phyloP scores from a whole-genome alignment of 2,329 filamentous ascomycete species.

The Fusarium tuaranense region DNA sequence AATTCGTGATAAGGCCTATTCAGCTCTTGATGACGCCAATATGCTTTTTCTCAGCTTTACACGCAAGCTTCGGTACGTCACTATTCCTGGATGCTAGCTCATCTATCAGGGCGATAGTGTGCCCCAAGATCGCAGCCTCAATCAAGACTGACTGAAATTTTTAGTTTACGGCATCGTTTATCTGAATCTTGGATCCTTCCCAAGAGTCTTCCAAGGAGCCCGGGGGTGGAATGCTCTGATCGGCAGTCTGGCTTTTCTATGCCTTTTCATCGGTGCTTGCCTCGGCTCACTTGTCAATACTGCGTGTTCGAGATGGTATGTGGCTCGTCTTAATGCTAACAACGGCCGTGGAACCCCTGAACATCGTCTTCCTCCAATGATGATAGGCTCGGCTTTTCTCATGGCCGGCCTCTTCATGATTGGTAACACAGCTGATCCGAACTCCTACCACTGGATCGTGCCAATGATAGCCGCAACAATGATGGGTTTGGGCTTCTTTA shows the following conservation, averaged over 20 bases:
- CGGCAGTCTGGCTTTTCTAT: not conserved
- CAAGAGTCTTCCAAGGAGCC: not conserved
- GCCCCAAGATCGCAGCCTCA: accelerated
- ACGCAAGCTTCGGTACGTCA: not conserved
- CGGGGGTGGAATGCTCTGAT: not conserved
- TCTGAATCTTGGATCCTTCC: not conserved
- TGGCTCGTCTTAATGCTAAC: not conserved
- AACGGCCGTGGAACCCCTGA: not conserved
- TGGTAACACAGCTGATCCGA: not conserved
- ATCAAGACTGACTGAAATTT: not conserved
- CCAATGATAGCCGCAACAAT: not conserved
- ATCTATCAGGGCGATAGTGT: not conserved
- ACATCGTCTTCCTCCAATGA: not conserved
- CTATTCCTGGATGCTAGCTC: not conserved
- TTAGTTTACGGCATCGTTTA: not conserved
- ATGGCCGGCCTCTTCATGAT: not conserved
- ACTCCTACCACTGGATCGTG: not conserved
- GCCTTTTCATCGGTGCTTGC: not conserved
- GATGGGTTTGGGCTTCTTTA: not conserved
- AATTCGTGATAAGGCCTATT: not conserved
- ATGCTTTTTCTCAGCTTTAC: not conserved
- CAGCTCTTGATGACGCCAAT: not conserved
- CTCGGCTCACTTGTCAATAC: not conserved
- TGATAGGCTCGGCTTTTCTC: not conserved
- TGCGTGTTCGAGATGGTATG: not conserved